A percentile compares a stretch with the other conserved stretches of the same genome.
Evolutionary conservation across 2,329 filamentous ascomycete species (phyloP).

Genomic region (Metarhizium humberi): DNA sequence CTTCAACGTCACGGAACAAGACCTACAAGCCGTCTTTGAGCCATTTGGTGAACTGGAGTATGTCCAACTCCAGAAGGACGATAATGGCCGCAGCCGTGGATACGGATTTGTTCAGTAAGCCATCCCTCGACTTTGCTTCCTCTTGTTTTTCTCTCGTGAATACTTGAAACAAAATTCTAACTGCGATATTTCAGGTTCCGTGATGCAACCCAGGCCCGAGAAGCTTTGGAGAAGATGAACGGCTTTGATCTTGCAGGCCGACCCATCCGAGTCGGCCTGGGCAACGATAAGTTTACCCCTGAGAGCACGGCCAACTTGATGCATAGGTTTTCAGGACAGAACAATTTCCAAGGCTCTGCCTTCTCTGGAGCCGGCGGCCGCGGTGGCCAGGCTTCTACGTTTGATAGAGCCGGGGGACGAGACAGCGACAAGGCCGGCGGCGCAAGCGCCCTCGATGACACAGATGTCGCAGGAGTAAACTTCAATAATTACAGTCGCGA

Average conservation of each 20-base stretch:
- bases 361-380: slow-evolving; percentile 88
- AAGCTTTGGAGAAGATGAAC: slow-evolving; percentile 98
- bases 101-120: slow-evolving; percentile 98
- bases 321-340: slow-evolving; percentile 82
- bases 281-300: slow-evolving; percentile 99
- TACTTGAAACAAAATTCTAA: not conserved
- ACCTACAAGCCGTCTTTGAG: slow-evolving; percentile 92
- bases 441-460: slow-evolving; percentile 92
- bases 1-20: slow-evolving; percentile 96
- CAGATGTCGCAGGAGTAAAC: slow-evolving; percentile 95
- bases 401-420: slow-evolving; percentile 82
- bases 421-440: slow-evolving; percentile 86
- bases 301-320: slow-evolving; percentile 90
- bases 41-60: slow-evolving; percentile 97
- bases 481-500: slow-evolving; percentile 99
- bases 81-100: slow-evolving; percentile 78
- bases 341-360: slow-evolving; percentile 76
- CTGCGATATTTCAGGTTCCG: slow-evolving; percentile 54
- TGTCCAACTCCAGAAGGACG: slow-evolving; percentile 94
- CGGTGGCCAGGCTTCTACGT: slow-evolving; percentile 74
- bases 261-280: slow-evolving; percentile 95
- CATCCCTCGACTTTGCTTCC: not conserved
- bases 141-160: not conserved
- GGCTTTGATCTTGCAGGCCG: slow-evolving; percentile 96
- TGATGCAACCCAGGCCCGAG: slow-evolving; percentile 82